A percentile compares a stretch with the other conserved stretches of the same genome.
Evolutionary conservation across 2,329 filamentous ascomycete genomes (phyloP).

Genomic region (Mycosphaerelloides madeirae): DNA sequence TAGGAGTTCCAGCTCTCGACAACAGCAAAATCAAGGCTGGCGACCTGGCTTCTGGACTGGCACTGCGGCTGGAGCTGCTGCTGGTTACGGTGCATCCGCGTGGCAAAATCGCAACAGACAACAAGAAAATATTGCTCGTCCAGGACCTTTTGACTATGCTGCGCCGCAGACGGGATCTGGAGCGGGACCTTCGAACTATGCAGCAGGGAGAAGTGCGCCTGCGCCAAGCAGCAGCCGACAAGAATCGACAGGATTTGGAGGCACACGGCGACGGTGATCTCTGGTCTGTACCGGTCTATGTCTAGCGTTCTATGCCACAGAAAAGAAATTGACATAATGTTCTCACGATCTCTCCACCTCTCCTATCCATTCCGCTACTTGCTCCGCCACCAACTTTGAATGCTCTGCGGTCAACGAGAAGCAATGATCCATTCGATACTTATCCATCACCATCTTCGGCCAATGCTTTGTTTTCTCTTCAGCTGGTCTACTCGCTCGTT

Average conservation of each 20-base stretch:
- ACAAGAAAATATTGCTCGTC: conserved; percentile 27
- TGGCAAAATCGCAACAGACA: conserved; percentile 18
- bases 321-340: too few relatives aligned
- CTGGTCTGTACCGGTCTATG: too few relatives aligned
- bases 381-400: conserved; percentile 3
- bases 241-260: conserved; percentile 34
- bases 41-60: conserved; percentile 72
- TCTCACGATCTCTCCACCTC: too few relatives aligned
- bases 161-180: conserved; percentile 4
- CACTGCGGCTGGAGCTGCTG: conserved; percentile 60
- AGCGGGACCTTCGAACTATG: conserved; percentile 8
- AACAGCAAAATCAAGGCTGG: conserved; percentile 48
- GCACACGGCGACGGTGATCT: conserved; percentile 28
- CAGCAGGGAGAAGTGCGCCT: conserved; percentile 8
- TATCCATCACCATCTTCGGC: conserved; percentile 53
- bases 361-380: conserved; percentile 3
- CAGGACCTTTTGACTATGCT: conserved; percentile 28
- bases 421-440: conserved; percentile 52
- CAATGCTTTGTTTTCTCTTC: conserved; percentile 29
- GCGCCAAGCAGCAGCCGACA: conserved; percentile 28
- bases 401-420: conserved; percentile 52
- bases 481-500: conserved; percentile 30
- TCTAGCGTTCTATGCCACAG: too few relatives aligned
- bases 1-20: neutral
- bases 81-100: conserved; percentile 22